Evolutionary conservation across 345 rosid genomes (phyloP), one percentile per base, ranked within the genome.

Genomic region (Physaria fendleri): DNA sequence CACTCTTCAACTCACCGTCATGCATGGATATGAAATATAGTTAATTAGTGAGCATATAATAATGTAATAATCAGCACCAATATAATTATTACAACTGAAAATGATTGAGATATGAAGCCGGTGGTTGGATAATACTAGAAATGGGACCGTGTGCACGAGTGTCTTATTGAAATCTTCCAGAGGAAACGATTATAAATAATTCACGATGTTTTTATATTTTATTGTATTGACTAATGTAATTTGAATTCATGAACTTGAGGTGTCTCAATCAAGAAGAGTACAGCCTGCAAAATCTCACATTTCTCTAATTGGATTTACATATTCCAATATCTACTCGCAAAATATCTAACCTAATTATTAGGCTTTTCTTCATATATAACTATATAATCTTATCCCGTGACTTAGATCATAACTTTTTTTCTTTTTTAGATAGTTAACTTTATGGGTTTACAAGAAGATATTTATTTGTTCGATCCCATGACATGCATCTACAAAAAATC

Each of bases 81-180:
- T n/a, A 50, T 50, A 33, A 52, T 49, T 37, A 12, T 11, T 45
- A n/a, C 3, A 23, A 11, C 11, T 14, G 45, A 40, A 32, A 58
- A 65, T 37, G 48, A 52, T 52, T 13, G 49, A 60, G 42, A 3
- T 42, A 20, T 12, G 74, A 64, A 62, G 66, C 18, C 53, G 70
- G 63, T 85, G 76, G 72, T 59, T 68, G 66, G 39, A 68, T 50
- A 41, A 59, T 33, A 33, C 45, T 17, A 51, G 6, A 24, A 0
- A 59, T 59, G 66, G 66, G 72, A 45, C 60, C 68, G 48, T 75
- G 64, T 71, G 77, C 87, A 79, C 83, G 83, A 74, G 79, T 79
- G 84, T 74, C 56, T 67, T 74, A 78, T 71, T 62, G 44, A 62
- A 30, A 16, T 17, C 32, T 58, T 75, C 46, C 7, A 50, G n/a